Percentiles rank a stretch among this genome's conserved stretches.
Conservation (phyloP, 2,329 filamentous ascomycete species). For the Blumeria graminis region DNA sequence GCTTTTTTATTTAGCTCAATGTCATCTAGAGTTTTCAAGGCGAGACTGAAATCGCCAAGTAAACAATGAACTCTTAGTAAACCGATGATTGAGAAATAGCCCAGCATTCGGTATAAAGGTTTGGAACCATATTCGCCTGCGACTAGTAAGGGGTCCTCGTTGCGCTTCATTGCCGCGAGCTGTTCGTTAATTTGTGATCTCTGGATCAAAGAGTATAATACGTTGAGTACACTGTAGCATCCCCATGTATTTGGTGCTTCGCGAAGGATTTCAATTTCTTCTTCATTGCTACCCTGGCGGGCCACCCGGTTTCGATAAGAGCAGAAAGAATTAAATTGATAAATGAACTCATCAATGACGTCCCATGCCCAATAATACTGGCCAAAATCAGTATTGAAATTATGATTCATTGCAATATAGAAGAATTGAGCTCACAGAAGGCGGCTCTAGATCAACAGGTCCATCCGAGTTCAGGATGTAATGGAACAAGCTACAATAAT, state of each 20-base stretch:
- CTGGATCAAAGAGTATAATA: conserved; percentile 97
- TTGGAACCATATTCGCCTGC: conserved; percentile 89
- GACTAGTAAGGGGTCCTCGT: conserved; percentile 68
- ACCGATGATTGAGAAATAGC: conserved; percentile 98
- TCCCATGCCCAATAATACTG: conserved; percentile 99
- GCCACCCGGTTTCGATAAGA: conserved; percentile 86
- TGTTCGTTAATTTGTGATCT: conserved; percentile 96
- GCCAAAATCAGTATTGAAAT: conserved; percentile 7
- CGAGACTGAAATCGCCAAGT: conserved; percentile 90
- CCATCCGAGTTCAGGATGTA: conserved; percentile 98
- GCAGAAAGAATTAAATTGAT: conserved; percentile 99
- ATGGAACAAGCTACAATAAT: conserved; percentile 98
- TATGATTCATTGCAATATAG: too few species aligned
- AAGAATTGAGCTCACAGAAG: conserved; percentile 38
- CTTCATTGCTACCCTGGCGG: conserved; percentile 59
- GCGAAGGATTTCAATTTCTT: conserved; percentile 73
- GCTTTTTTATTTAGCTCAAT: conserved; percentile 99
- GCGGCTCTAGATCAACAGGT: conserved; percentile 90
- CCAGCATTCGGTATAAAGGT: conserved; percentile 91
- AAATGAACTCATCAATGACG: conserved; percentile 99
- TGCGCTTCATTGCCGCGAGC: conserved; percentile 78
- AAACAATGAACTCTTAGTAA: conserved; percentile 88
- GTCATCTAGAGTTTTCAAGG: conserved; percentile 94
- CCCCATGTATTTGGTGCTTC: conserved; percentile 99
- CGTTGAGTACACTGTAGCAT: conserved; percentile 97